phyloP scores from a whole-genome alignment of 2,329 filamentous ascomycete species.

The Davidsoniella eucalypti region DNA sequence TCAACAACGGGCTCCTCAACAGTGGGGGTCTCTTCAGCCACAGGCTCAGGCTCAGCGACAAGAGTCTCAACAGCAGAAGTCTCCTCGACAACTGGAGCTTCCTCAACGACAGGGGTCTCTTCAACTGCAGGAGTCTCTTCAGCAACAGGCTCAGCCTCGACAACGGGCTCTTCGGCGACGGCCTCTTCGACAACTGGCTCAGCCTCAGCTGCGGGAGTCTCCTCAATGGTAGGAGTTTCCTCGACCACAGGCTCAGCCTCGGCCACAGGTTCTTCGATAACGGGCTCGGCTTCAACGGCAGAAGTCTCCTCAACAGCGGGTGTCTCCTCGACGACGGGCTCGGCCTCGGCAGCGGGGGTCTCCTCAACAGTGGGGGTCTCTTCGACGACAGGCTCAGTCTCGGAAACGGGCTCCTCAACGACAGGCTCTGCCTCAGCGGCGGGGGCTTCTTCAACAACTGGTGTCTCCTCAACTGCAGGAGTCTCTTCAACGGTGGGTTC shows the following conservation, averaged over 20 bases:
- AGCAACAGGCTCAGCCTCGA: constrained; percentile 46
- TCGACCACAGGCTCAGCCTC: constrained; percentile 21
- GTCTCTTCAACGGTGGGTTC: constrained; percentile 6
- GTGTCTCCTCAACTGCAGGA: background rate
- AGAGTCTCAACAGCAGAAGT: constrained; percentile 42
- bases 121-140: constrained; percentile 40
- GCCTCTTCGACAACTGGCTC: constrained; percentile 13
- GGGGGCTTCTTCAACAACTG: constrained; percentile 2
- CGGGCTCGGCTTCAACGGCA: constrained; percentile 23
- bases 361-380: constrained; percentile 1
- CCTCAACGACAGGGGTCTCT: constrained; percentile 51
- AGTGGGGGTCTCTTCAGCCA: too few species aligned
- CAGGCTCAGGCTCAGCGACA: constrained; percentile 36
- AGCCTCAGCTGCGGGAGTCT: constrained; percentile 12
- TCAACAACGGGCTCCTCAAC: constrained; percentile 28
- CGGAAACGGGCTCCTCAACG: background rate
- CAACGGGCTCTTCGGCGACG: constrained; percentile 54
- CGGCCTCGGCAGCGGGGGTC: constrained; percentile 39
- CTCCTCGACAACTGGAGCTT: constrained; percentile 27
- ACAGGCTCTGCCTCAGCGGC: background rate
- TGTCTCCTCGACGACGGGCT: constrained; percentile 72
- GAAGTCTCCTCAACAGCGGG: constrained; percentile 43
- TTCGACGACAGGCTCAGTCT: background rate
- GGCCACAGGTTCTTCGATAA: constrained; percentile 31
- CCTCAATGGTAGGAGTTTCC: constrained; percentile 47